phyloP scores from a whole-genome alignment of 257 asterid species.

The Solanum megistacrolobum region DNA sequence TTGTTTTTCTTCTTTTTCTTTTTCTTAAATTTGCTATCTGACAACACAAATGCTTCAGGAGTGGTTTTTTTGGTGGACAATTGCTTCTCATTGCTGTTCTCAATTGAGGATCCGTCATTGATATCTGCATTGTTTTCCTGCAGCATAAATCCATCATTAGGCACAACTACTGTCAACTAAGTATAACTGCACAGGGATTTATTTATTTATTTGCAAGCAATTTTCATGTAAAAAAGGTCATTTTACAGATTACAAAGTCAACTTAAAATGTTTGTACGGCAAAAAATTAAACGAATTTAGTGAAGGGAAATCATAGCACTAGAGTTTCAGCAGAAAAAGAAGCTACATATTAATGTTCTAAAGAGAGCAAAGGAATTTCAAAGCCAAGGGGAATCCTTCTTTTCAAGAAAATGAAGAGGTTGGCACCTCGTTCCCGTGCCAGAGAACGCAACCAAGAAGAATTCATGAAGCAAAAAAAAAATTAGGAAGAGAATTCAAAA shows the following conservation, averaged over 20 bases:
- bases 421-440: background rate
- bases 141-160: background rate
- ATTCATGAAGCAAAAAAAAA: background rate
- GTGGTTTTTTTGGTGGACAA: conserved; percentile 18
- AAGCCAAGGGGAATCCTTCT: background rate
- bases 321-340: background rate
- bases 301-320: background rate
- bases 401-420: background rate
- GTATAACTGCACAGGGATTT: background rate
- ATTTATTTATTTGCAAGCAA: background rate
- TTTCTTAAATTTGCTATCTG: conserved; percentile 49
- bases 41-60: conserved; percentile 5
- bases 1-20: conserved; percentile 56
- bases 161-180: background rate
- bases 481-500: background rate
- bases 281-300: background rate
- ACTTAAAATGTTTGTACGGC: background rate
- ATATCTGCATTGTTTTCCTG: conserved; percentile 37
- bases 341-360: background rate
- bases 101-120: conserved; percentile 17
- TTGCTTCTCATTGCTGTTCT: conserved; percentile 13
- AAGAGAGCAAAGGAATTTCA: background rate
- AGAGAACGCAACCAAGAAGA: background rate
- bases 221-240: background rate
- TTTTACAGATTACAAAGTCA: background rate